Base-by-base conservation (phyloP, 1,139 yeast species). In the Protomyces arabidopsidicola region DNA sequence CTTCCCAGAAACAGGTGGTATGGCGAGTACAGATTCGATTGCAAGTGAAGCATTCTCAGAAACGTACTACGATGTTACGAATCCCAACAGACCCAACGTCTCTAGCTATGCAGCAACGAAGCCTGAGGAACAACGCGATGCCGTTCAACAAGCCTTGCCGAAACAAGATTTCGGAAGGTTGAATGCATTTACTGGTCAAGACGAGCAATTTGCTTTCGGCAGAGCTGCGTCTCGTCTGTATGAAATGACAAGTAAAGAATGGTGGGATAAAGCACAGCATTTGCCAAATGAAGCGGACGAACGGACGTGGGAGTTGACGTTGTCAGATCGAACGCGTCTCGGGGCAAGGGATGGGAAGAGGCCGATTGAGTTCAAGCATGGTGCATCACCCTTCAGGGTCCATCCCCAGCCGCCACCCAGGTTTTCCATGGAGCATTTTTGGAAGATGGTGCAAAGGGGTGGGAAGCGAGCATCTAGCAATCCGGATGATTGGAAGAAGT, bases 121-220 rank as follows among this genome's bases (percentile, higher is more conserved):
- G 12, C 14, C 36, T 10, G 42, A 77, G 61, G 78, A 77, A 6
- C 24, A 34, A 18, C 42, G 52, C 27, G 78, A 80, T 51, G 57
- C 57, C 18, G 31, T 27, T 5, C 42, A 31, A 18, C 48, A 45
- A 2, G 52, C n/a, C 53, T 65, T 36, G 64, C 63, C 18, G 50
- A 67, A 14, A 38, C 62, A 58, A 34, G 79, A 83, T 69, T 84
- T 79, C 70, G 78, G 81, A 20, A 78, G 84, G 59, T 72, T 80
- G 14, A 76, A 77, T 20, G 85, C 85, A 2, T 87, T 86, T 69
- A 86, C 90, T 0, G 91, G 93, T 35, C 90, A 86, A 70, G 91
- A 87, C 73, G 91, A 87, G 71, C 81, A 81, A 73, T 86, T 87
- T 75, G 90, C 93, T 2, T 86, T 82, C 70, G 84, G 84, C 68